phyloP scores from a whole-genome alignment of 2,329 filamentous ascomycete species.

The Pseudogymnoascus sp. region DNA sequence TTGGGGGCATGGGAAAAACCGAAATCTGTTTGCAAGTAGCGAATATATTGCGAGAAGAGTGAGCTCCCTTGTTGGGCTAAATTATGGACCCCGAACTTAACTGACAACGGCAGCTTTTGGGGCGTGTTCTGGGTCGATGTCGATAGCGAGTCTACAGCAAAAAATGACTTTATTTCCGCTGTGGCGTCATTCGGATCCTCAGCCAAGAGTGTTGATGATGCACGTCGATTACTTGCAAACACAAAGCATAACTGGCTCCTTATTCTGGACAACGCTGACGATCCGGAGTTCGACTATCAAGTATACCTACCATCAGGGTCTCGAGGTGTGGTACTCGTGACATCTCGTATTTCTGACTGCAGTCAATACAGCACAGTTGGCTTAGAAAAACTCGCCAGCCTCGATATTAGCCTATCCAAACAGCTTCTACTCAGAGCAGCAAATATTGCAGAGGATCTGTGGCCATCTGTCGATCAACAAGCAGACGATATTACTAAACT shows the following conservation, averaged over 20 bases:
- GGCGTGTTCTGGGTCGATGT: constrained; percentile 19
- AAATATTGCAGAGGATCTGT: background rate
- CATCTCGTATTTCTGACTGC: constrained; percentile 29
- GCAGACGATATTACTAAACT: constrained; percentile 9
- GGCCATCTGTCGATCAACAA: background rate
- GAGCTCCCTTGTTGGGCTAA: background rate
- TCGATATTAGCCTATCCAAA: background rate
- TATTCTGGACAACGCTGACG: constrained; percentile 36
- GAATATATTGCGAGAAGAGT: constrained; percentile 10
- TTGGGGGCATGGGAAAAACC: constrained; percentile 28
- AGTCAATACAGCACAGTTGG: constrained; percentile 26
- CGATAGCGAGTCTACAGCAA: constrained; percentile 10
- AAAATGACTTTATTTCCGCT: constrained; percentile 11
- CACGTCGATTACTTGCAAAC: constrained; percentile 19
- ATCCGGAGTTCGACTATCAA: constrained; percentile 23
- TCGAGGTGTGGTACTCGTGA: constrained; percentile 31
- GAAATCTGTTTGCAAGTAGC: constrained; percentile 19
- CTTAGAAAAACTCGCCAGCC: constrained; percentile 4
- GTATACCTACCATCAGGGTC: constrained; percentile 23
- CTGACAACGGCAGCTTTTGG: constrained; percentile 16
- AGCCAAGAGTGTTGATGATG: constrained; percentile 5
- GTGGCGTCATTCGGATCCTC: constrained; percentile 6
- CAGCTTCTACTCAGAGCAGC: constrained; percentile 1
- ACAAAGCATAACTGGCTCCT: constrained; percentile 26
- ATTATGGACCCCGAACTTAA: background rate